Evolutionary conservation across 805 yeast genomes (phyloP), one percentile per base, ranked within the genome.

Genomic region (Lipomyces orientalis): DNA sequence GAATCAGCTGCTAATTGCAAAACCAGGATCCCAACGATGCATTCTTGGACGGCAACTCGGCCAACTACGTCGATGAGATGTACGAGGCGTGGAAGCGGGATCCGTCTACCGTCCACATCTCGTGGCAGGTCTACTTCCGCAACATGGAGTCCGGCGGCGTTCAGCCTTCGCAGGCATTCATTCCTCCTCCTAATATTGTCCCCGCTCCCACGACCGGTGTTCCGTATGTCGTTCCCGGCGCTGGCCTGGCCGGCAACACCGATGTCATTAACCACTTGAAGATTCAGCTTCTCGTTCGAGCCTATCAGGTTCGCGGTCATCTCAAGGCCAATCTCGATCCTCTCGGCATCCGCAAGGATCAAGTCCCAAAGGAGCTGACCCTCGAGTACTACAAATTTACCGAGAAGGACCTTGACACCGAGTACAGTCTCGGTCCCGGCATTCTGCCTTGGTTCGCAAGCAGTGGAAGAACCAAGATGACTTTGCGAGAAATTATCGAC

Each of bases 271-370:
- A 91, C 70, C 98, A 95, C 79, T 86, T 95, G 84, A 95, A 95
- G 80, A 96, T 93, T 19, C 99, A 95, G 84, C 86, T 95, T 75
- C 85, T 95, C 75, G 98, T 96, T 71, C 90, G 99, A 80, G 99
- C 99, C 37, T 95, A 93, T 82, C 99, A 95, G 83, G 99, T 95
- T 62, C 88, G 98, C 81, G 99, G 99, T 73, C 99, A 95, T 80
- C 90, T 89, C 80, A 91, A 91, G 83, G 98, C 98, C 58, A 89
- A 88, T 75, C 89, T 93, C 70, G 99, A 95, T 80, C 99, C 99
- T n/a, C 83, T 95, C 77, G 94, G 90, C 49, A 90, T 94, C 76
- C 87, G 93, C 22, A 91, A 88, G 77, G 98, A 95, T 74, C 90
- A 87, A 76, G 71, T 85, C 57, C 98, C 99, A 71, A 88, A 85